A percentile compares a stretch with the other conserved stretches of the same genome.
phyloP scores from a whole-genome alignment of 2,329 filamentous ascomycete genomes.

The Cercospora zeina region DNA sequence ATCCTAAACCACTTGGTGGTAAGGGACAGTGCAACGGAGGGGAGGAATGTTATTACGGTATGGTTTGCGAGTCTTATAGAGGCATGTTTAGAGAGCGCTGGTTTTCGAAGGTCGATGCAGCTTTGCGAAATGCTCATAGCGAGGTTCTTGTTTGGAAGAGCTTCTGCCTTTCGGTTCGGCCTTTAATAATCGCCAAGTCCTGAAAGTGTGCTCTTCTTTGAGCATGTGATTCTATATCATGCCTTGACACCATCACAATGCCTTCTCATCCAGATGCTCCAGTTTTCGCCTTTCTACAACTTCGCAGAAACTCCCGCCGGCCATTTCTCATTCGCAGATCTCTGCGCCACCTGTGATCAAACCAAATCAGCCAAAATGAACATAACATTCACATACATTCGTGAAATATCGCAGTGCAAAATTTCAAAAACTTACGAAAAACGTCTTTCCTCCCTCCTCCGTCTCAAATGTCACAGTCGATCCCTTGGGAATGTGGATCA shows the following conservation, averaged over 20 bases:
- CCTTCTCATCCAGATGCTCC: background rate
- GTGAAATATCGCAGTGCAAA: background rate
- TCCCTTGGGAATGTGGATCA: conserved; percentile 5
- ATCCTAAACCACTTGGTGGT: background rate
- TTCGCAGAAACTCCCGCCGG: conserved; percentile 2
- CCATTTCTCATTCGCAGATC: conserved; percentile 2
- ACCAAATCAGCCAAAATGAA: background rate
- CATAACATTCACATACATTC: background rate
- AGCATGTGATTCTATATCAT: background rate
- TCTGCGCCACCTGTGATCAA: background rate
- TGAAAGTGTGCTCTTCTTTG: no score
- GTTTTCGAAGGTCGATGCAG: background rate
- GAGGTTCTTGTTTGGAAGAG: background rate
- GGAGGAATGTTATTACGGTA: background rate
- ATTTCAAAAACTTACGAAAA: conserved; percentile 4
- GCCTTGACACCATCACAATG: background rate
- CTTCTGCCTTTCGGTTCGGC: background rate
- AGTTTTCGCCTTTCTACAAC: background rate
- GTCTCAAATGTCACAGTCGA: conserved; percentile 12
- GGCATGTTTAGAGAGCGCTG: background rate
- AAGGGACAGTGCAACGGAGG: background rate
- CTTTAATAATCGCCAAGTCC: no score
- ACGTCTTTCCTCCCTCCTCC: conserved; percentile 10
- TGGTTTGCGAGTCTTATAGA: background rate
- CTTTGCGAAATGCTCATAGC: no score